Evolutionary conservation across 2,329 filamentous ascomycete species (phyloP).

Genomic region (Pezizomycotina sp.): DNA sequence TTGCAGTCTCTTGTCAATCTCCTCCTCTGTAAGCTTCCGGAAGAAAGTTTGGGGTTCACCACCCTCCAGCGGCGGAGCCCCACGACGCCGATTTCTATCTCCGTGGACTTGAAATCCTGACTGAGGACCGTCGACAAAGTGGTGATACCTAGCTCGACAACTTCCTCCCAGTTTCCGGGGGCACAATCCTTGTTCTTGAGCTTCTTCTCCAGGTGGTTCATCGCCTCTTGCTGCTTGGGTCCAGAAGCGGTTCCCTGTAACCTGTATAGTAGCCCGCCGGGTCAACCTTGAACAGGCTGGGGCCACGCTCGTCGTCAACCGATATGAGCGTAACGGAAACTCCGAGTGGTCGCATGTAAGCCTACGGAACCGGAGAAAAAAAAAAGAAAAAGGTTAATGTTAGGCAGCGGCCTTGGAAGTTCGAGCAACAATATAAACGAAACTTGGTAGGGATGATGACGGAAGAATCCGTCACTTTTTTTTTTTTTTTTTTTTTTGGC

Average conservation of each 20-base stretch:
- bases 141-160: constrained; percentile 90
- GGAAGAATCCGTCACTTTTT: constrained; percentile 1
- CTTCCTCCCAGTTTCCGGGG: constrained; percentile 87
- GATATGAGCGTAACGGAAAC: constrained; percentile 92
- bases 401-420: too few species aligned
- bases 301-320: constrained; percentile 77
- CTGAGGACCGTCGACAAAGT: constrained; percentile 90
- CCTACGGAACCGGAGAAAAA: constrained; percentile 35
- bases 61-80: constrained; percentile 62
- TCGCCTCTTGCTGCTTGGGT: constrained; percentile 94
- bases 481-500: too few species aligned
- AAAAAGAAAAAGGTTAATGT: constrained; percentile 9
- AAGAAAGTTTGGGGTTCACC: constrained; percentile 65
- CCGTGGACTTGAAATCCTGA: constrained; percentile 98
- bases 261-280: constrained; percentile 95
- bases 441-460: too few species aligned
- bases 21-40: constrained; percentile 81
- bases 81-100: constrained; percentile 95
- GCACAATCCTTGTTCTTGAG: constrained; percentile 96
- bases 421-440: too few species aligned
- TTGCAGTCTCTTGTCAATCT: constrained; percentile 96
- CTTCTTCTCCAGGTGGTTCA: constrained; percentile 99
- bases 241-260: constrained; percentile 97
- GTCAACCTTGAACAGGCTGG: constrained; percentile 96
- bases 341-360: constrained; percentile 95